Evolutionary conservation across 257 asterid species (phyloP).

Genomic region (Parsonsia alboflavescens): DNA sequence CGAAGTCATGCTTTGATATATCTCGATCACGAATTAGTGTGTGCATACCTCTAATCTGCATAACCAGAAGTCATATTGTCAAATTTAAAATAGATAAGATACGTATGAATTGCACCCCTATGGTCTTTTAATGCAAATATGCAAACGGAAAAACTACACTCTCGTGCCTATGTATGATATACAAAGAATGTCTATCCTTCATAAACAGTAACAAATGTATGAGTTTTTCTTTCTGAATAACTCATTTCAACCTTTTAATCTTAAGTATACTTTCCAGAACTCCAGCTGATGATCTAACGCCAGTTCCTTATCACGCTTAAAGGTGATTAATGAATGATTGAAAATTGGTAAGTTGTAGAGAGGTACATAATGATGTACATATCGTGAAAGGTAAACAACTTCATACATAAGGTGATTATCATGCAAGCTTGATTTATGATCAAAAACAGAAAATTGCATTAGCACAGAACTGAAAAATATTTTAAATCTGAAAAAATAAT

Average conservation of each 20-base stretch:
- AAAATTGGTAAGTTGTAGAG: background rate
- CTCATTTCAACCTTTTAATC: background rate
- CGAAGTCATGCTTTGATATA: slow-evolving; percentile 94
- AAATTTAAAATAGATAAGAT: background rate
- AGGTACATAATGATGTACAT: background rate
- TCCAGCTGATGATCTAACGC: background rate
- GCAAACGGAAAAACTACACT: background rate
- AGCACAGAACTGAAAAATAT: background rate
- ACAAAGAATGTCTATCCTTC: background rate
- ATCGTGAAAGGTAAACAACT: background rate
- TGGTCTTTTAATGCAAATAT: background rate
- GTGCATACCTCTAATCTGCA: slow-evolving; percentile 98
- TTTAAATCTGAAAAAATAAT: background rate
- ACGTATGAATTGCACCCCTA: background rate
- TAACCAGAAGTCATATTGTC: slow-evolving; percentile 15
- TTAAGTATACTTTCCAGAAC: slow-evolving; percentile 1
- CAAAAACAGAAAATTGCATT: background rate
- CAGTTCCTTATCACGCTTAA: background rate
- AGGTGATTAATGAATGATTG: background rate
- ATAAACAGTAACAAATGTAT: background rate
- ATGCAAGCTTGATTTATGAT: background rate
- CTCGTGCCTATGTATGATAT: background rate
- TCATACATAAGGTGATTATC: background rate
- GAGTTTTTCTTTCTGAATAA: background rate
- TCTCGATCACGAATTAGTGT: slow-evolving; percentile 91